phyloP scores from a whole-genome alignment of 352 stramenopile species.

The Phytophthora ramorum region DNA sequence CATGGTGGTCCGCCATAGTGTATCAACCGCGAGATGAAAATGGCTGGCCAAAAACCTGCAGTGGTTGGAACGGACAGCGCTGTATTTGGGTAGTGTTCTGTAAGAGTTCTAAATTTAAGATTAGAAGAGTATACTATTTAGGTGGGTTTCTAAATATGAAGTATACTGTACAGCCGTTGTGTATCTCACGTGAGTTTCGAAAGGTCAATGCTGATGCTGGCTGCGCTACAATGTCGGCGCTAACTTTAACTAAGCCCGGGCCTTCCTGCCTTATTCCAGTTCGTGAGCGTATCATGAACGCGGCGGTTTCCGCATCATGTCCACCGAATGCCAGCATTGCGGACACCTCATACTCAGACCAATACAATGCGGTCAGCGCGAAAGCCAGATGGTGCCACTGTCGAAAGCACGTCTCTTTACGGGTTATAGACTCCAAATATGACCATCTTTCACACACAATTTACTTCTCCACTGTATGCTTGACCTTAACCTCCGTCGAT shows the following conservation, averaged over 20 bases:
- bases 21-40: slow-evolving; percentile 16
- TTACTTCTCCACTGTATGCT: neutral
- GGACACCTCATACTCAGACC: slow-evolving; percentile 7
- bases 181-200: neutral
- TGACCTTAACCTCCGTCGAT: too few relatives aligned
- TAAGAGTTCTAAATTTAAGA: neutral
- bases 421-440: neutral
- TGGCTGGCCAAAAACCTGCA: slow-evolving; percentile 28
- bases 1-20: slow-evolving; percentile 38
- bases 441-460: neutral
- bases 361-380: slow-evolving; percentile 8
- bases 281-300: neutral
- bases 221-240: neutral
- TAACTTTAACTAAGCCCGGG: neutral
- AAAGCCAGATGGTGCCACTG: slow-evolving; percentile 30
- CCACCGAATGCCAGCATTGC: neutral
- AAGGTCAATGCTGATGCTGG: too few relatives aligned
- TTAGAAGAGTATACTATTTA: neutral
- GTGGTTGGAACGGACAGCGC: neutral
- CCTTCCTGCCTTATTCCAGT: neutral
- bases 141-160: neutral
- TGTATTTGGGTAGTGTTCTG: neutral
- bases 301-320: slow-evolving; percentile 5
- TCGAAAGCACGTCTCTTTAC: slow-evolving; percentile 20
- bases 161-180: neutral